A percentile compares a stretch with the other conserved stretches of the same genome.
Evolutionary conservation across 345 rosid genomes (phyloP).

Genomic region (Melaleuca alternifolia): DNA sequence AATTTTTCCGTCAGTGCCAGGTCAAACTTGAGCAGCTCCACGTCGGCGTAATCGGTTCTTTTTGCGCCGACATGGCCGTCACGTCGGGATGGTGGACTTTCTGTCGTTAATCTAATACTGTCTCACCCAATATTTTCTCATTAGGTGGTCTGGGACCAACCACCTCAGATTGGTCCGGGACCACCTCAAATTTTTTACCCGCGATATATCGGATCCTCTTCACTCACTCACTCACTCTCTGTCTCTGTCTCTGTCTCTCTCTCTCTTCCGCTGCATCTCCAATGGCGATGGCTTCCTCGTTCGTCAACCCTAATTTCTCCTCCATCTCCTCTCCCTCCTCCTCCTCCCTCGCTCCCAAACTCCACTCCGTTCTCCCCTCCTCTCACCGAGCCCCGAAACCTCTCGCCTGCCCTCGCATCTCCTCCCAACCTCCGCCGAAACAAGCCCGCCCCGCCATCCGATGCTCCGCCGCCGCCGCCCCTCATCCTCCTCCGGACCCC

Average conservation of each 20-base stretch:
- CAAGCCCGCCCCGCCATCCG: not conserved
- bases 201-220: no score
- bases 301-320: constrained; percentile 3
- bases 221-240: not conserved
- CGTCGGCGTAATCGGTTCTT: no score
- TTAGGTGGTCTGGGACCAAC: no score
- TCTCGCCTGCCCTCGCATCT: constrained; percentile 51
- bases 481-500: not conserved
- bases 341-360: constrained; percentile 8
- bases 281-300: not conserved
- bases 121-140: no score
- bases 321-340: constrained; percentile 13
- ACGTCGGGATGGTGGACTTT: no score
- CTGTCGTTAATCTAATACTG: no score
- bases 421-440: constrained; percentile 9
- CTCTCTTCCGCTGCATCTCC: not conserved
- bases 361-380: not conserved
- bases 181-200: no score
- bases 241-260: not conserved
- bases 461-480: constrained; percentile 6
- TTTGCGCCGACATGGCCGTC: no score
- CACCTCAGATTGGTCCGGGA: no score
- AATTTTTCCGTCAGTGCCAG: no score
- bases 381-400: not conserved
- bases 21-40: no score